Evolutionary conservation across 129 eudicot species (phyloP), one percentile per base, ranked within the genome.

Genomic region (Escallonia rubra): DNA sequence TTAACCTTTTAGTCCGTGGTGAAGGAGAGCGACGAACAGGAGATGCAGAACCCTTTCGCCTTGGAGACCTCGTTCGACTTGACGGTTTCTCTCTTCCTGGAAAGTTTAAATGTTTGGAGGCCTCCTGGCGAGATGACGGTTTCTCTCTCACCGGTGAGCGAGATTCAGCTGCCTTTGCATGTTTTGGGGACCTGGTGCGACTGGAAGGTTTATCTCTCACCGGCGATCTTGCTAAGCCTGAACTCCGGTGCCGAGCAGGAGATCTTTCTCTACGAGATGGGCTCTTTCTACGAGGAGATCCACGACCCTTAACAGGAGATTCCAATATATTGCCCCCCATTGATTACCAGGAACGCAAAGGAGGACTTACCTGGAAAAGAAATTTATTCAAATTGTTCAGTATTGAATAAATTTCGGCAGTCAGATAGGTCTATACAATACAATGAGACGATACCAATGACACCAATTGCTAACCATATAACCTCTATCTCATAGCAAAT

Each of bases 211-310:
- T 91, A 54, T 86, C 91, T 67, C 81, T 78, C 50, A 41, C 61
- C 52, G 91, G 82, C 23, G 86, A 73, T 41, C 74, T 85, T 61
- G 75, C 63, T 6, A 63, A 70, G 72, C 80, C 74, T 41, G 97
- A 91, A 66, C 77, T 86, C 76, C 78, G 80, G 69, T 68, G 83
- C 5, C 78, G 86, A 62, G 79, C 69, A 65, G 98, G 96, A 47
- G 96, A 93, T 66, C 83, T 70, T 12, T 86, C 98, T 77, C 95
- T 80, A 43, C 85, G 65, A 5, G 83, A 53, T 48, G 95, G 85
- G 65, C 88, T 93, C 72, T 78, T 83, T 62, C 84, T 80, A 69
- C 72, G 87, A 68, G 87, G 77, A 67, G 98, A 83, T 34, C 83
- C 76, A 41, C 72, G 86, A 57, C 68, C 76, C 77, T 82, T 80